Base-by-base conservation (phyloP, 2,329 filamentous ascomycete species). In the Arthrobotrys musiformis region DNA sequence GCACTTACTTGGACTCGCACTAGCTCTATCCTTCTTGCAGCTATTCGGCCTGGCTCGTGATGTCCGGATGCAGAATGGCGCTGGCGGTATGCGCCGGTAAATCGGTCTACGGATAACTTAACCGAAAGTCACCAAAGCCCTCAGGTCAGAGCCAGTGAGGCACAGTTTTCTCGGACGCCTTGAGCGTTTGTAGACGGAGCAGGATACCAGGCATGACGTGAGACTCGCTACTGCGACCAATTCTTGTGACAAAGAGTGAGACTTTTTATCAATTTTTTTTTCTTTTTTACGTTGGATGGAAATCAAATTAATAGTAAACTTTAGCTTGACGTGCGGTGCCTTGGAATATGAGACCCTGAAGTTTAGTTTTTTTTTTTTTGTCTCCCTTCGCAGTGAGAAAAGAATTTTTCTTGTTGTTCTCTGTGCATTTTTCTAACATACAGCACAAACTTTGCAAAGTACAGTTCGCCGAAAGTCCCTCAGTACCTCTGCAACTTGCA, bases 61-160 rank as follows among this genome's bases (percentile, higher is more conserved):
- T 35, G 19, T 58, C 58, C 28, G 15, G 8, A 62, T 62, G 58
- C 58, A 62, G 46, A 46, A 48, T 62, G 24, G 42, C 40, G 37
- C 26, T 30, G n/a, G 58, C 58, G 26, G 58, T 62, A 62, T 62
- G 58, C 58, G 37, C 42, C 58, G 62, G 62, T 50, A 67, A 52
- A 54, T 67, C 62, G 62, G 62, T 67, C 42, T 52, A 67, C 62
- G 62, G 62, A 48, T 52, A 42, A 52, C 46, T 42, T 50, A 67
- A 56, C 62, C 62, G 62, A 52, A 40, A 48, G 11, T 40, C 19
- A 2, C 30, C 13, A 58, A 40, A 58, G 24, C 54, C 54, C 54
- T 62, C 40, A 46, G n/a, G 19, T 5, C 4, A 30, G 8, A 62
- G 13, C 13, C 11, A 61, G 24, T 17, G 58, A 28, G 26, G 8